phyloP scores from a whole-genome alignment of 352 stramenopile species.

The Pythium rishiriense region DNA sequence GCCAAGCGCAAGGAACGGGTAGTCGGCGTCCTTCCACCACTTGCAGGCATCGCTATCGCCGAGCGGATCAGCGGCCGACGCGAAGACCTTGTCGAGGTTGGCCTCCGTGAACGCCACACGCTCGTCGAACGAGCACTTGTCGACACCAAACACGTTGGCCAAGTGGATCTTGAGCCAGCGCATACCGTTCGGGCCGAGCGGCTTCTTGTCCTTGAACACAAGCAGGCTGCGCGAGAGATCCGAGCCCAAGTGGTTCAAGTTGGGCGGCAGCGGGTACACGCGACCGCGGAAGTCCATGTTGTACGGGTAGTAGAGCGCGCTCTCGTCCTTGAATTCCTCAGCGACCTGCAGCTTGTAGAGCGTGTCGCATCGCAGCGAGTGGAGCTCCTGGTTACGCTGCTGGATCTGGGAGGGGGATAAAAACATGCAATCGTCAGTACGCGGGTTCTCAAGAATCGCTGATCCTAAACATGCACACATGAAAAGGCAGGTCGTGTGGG shows the following conservation, averaged over 20 bases:
- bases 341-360: constrained; percentile 96
- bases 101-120: constrained; percentile 94
- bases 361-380: constrained; percentile 95
- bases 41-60: constrained; percentile 52
- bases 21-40: constrained; percentile 98
- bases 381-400: constrained; percentile 87
- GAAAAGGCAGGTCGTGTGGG: constrained; percentile 4
- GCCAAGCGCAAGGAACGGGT: constrained; percentile 97
- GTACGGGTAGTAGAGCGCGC: constrained; percentile 98
- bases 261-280: constrained; percentile 98
- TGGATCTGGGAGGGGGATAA: constrained; percentile 48
- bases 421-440: not conserved
- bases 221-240: constrained; percentile 98
- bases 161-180: constrained; percentile 99
- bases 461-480: not conserved
- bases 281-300: constrained; percentile 99
- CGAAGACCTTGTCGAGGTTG: constrained; percentile 93
- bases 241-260: constrained; percentile 98
- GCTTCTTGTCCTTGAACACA: constrained; percentile 94
- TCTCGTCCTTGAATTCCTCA: constrained; percentile 95
- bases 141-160: constrained; percentile 85
- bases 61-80: constrained; percentile 90
- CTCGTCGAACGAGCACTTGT: constrained; percentile 97
- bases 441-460: not conserved
- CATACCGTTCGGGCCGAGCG: constrained; percentile 93